Evolutionary conservation across 148 eudicot species (phyloP).

Genomic region (Cornus suecica): DNA sequence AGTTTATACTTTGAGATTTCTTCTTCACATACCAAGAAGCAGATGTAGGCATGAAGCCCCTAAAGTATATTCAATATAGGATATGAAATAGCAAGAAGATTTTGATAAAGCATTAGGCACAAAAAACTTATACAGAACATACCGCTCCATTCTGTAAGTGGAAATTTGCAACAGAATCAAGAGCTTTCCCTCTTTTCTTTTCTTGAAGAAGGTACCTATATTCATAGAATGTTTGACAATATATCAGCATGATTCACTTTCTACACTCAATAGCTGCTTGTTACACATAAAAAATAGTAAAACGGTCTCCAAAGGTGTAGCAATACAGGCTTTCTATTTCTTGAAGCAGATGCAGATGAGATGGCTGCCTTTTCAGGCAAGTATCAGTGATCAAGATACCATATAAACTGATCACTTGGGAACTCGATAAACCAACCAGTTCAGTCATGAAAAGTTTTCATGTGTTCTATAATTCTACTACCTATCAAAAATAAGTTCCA

Average conservation of each 20-base stretch:
- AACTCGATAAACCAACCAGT: too few relatives aligned
- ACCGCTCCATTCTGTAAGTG: slow-evolving; percentile 99
- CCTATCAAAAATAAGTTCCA: neutral
- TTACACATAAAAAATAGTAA: neutral
- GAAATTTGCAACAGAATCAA: slow-evolving; percentile 95
- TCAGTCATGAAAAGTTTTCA: too few relatives aligned
- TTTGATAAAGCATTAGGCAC: neutral
- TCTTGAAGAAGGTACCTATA: slow-evolving; percentile 49
- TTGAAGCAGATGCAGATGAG: slow-evolving; percentile 3
- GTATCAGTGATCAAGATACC: neutral
- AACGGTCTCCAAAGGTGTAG: slow-evolving; percentile 2
- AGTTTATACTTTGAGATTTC: too few relatives aligned
- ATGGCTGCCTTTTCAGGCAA: neutral
- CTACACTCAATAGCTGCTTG: neutral
- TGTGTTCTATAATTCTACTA: neutral
- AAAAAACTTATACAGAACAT: slow-evolving; percentile 36
- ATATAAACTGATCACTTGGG: neutral
- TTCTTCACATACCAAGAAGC: too few relatives aligned
- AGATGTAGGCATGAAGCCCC: too few relatives aligned
- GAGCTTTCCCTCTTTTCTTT: slow-evolving; percentile 90
- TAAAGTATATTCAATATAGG: too few relatives aligned
- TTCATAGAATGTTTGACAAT: neutral
- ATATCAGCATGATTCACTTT: neutral
- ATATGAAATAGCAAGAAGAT: neutral
- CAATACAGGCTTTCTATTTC: too few relatives aligned